These are phyloP conservation scores for Neobulgaria alba DNA, from an alignment of 2,329 filamentous ascomycete genomes.

Conservation along the genomic window DNA sequence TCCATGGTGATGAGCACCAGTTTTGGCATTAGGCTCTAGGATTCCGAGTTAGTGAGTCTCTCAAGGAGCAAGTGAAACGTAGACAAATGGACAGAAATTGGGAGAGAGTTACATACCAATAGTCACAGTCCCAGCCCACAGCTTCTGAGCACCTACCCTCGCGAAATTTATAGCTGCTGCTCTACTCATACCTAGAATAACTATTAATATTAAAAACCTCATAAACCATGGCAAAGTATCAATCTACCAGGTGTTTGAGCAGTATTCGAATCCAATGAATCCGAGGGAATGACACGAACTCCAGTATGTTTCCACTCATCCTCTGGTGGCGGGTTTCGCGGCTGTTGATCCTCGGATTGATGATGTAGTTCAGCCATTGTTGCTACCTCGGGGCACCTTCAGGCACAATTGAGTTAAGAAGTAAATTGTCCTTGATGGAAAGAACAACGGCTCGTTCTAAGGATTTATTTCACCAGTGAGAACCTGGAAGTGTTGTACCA, in stretches of 20 bases:
- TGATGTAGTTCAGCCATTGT: neutral
- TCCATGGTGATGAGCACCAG: slow-evolving; percentile 37
- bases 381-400: no score
- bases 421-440: no score
- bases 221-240: neutral
- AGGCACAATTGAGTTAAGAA: no score
- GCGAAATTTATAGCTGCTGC: slow-evolving; percentile 37
- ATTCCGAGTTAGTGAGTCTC: neutral
- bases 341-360: no score
- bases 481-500: no score
- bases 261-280: slow-evolving; percentile 34
- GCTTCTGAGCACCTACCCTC: slow-evolving; percentile 34
- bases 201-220: neutral
- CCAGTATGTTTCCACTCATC: slow-evolving; percentile 33
- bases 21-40: slow-evolving; percentile 33
- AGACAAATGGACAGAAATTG: neutral
- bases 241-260: slow-evolving; percentile 32
- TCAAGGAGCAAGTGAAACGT: neutral
- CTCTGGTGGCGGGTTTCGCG: neutral
- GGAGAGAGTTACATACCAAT: slow-evolving; percentile 31
- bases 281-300: slow-evolving; percentile 34
- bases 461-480: no score
- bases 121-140: slow-evolving; percentile 34
- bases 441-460: no score
- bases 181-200: slow-evolving; percentile 31